A percentile compares a stretch with the other conserved stretches of the same genome.
These are phyloP conservation scores for Triticum urartu DNA, from an alignment of 176 grass and related monocot genomes.

Conservation along the genomic window DNA sequence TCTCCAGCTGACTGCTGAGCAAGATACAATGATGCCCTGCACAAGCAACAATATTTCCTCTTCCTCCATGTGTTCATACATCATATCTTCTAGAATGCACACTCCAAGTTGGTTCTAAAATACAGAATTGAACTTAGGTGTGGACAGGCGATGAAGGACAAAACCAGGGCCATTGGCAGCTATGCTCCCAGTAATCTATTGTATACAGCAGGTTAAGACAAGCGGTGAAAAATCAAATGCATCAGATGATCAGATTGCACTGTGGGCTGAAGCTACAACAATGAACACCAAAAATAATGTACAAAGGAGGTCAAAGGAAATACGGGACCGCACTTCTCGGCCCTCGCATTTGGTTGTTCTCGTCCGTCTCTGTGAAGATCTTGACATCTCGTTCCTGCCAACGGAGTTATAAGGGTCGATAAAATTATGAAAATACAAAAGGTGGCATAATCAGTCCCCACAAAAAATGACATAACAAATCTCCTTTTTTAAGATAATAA, in stretches of 20 bases:
- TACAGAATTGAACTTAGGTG: neutral
- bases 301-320: constrained; percentile 44
- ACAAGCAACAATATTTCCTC: neutral
- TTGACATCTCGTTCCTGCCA: constrained; percentile 91
- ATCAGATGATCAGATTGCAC: constrained; percentile 16
- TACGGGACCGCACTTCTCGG: constrained; percentile 56
- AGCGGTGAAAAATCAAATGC: constrained; percentile 21
- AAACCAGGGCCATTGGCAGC: neutral
- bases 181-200: constrained; percentile 16
- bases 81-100: too few species aligned
- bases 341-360: constrained; percentile 77
- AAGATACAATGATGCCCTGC: neutral
- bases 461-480: neutral
- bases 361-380: constrained; percentile 93
- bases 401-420: neutral
- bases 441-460: neutral
- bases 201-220: neutral
- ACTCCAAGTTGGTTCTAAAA: neutral
- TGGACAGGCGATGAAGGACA: neutral
- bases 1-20: neutral
- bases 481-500: neutral
- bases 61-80: neutral
- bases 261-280: constrained; percentile 38
- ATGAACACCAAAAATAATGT: constrained; percentile 12
- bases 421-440: neutral